These are phyloP conservation scores for Ophiostoma sp. DNA, from an alignment of 2,329 filamentous ascomycete species.

Conservation along the genomic window DNA sequence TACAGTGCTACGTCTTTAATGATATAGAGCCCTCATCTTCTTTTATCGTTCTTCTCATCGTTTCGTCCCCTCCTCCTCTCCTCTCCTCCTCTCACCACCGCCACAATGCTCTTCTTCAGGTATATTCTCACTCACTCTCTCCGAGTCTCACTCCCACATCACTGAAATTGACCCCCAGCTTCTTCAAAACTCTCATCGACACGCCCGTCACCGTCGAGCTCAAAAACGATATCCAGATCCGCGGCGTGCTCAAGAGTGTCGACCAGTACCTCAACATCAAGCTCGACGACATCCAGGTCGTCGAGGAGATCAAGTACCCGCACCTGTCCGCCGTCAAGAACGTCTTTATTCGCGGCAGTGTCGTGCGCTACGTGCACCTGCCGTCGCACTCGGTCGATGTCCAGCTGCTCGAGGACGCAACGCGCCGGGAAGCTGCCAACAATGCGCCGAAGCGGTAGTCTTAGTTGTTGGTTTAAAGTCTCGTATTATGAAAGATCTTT, in stretches of 20 bases:
- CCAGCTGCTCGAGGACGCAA: conserved; percentile 83
- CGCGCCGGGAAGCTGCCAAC: conserved; percentile 63
- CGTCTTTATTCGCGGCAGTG: conserved; percentile 89
- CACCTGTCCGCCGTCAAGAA: conserved; percentile 88
- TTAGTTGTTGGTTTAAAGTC: too few species aligned
- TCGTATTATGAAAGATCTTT: background rate
- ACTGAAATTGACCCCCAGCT: conserved; percentile 38
- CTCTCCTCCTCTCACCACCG: background rate
- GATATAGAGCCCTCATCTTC: background rate
- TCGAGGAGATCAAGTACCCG: conserved; percentile 91
- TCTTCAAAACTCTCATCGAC: conserved; percentile 98
- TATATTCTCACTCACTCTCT: background rate
- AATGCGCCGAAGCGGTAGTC: conserved; percentile 46
- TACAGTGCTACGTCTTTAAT: background rate
- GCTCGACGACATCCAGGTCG: conserved; percentile 87
- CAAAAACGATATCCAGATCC: conserved; percentile 98
- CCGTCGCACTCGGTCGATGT: conserved; percentile 79
- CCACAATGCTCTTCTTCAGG: conserved; percentile 14
- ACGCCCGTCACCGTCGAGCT: conserved; percentile 96
- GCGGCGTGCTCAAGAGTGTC: conserved; percentile 90
- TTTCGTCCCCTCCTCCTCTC: background rate
- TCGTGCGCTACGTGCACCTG: conserved; percentile 87
- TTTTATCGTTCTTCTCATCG: background rate
- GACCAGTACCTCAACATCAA: conserved; percentile 99
- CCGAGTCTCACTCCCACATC: background rate